Base-by-base conservation (phyloP, 305 asterid genomes). In the Plantago lanceolata region DNA sequence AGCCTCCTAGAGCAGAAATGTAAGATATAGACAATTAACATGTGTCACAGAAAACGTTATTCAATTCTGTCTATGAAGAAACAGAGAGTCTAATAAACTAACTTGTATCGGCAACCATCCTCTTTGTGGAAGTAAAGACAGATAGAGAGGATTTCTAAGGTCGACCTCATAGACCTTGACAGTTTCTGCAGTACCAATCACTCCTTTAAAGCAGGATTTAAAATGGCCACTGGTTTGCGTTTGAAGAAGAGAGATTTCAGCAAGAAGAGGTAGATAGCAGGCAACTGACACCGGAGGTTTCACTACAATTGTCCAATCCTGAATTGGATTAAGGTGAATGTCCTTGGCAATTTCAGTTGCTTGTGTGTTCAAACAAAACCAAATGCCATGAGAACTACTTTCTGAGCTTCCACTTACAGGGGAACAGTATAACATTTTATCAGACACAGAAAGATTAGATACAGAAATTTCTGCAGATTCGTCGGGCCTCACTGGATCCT, bases 61-160 rank as follows among this genome's bases (percentile, higher is more conserved):
- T 40, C n/a, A 49, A 43, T 17, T 52, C 7, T 71, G 65, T 33
- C 48, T 17, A 40, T n/a, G 52, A 60, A 57, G 54, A 40, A 58
- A 67, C 15, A 50, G n/a, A 57, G 50, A 49, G 51, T 14, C 57
- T 55, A 45, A 26, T 29, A 20, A 57, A 84, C 94, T 77, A 65
- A 93, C 99, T 56, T 90, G 92, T 57, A 84, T 56, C 19, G 97
- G 88, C 69, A 83, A 79, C 99, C 99, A 93, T 78, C 97, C 99
- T 76, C 78, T 82, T 74, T 89, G 99, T 19, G 99, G 97, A 72
- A 90, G 90, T 83, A 93, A 76, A 24, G 99, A 84, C 40, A 90
- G 48, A 76, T 87, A 93, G 73, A 93, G 68, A 49, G 95, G 95
- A 60, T 76, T 85, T 78, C 91, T 83, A 69, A 87, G 84, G 79